A percentile compares a stretch with the other conserved stretches of the same genome.
Evolutionary conservation across 805 yeast genomes (phyloP).

Genomic region (Lipomyces starkeyi): DNA sequence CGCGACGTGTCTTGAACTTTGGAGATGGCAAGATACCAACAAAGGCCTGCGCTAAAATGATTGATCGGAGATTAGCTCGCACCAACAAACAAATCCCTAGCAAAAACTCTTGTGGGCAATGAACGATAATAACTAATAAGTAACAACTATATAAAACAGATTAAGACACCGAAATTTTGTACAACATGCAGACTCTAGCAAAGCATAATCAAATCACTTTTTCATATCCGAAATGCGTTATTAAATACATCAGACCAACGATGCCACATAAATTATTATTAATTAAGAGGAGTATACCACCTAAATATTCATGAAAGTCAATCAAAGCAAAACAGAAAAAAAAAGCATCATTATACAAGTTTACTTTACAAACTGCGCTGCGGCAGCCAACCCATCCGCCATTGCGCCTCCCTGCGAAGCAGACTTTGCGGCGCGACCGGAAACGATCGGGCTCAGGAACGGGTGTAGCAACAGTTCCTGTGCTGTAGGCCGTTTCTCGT

Average conservation of each 20-base stretch:
- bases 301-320: neutral
- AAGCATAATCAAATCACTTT: neutral
- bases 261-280: neutral
- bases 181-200: neutral
- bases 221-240: conserved; percentile 1
- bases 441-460: conserved; percentile 48
- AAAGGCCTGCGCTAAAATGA: no score
- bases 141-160: neutral
- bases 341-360: neutral
- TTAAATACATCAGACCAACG: neutral
- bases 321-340: neutral
- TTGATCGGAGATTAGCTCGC: neutral
- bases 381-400: conserved; percentile 5
- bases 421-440: neutral
- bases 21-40: no score
- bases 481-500: conserved; percentile 75
- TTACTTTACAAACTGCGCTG: neutral
- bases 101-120: neutral
- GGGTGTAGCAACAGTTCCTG: conserved; percentile 66
- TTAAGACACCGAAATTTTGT: neutral
- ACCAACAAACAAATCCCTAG: neutral
- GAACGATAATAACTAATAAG: no score
- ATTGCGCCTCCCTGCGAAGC: neutral
- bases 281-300: neutral
- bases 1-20: neutral